These are phyloP conservation scores for Daldinia eschscholtzii DNA, from an alignment of 2,329 filamentous ascomycete species.

Conservation along the genomic window DNA sequence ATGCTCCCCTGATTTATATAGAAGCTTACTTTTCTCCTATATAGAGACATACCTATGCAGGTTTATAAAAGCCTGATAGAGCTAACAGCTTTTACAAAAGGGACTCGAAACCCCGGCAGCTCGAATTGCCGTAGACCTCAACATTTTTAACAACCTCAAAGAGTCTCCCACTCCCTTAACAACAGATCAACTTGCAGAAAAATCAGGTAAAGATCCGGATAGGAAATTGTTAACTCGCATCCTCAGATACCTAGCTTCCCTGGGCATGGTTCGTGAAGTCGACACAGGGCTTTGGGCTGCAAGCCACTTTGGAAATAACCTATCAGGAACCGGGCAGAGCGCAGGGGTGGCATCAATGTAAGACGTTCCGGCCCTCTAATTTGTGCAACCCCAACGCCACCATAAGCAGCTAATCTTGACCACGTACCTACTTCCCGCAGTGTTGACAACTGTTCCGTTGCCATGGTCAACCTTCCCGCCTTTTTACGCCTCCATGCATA, in stretches of 20 bases:
- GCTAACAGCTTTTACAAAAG: conserved; percentile 11
- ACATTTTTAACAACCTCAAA: conserved; percentile 36
- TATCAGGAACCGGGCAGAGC: conserved; percentile 32
- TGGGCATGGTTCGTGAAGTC: conserved; percentile 34
- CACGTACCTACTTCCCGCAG: conserved; percentile 2
- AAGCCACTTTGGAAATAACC: conserved; percentile 37
- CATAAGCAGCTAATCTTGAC: conserved; percentile 9
- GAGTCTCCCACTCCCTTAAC: conserved; percentile 26
- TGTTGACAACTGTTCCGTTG: conserved; percentile 30
- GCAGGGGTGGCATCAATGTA: conserved; percentile 37
- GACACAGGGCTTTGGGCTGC: conserved; percentile 33
- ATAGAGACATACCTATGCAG: no score
- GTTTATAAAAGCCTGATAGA: no score
- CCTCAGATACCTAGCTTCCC: conserved; percentile 35
- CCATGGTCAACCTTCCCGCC: conserved; percentile 27
- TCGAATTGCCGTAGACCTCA: conserved; percentile 36
- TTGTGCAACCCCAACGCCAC: conserved; percentile 4
- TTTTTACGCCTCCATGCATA: conserved; percentile 35
- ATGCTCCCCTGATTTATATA: background rate
- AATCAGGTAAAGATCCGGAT: conserved; percentile 31
- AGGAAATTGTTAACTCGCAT: conserved; percentile 31
- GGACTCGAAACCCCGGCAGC: conserved; percentile 29
- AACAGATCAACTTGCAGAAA: conserved; percentile 33
- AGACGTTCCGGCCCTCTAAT: background rate
- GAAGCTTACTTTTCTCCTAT: background rate